Conservation (phyloP, 345 rosid species). For the Euphorbia lathyris region DNA sequence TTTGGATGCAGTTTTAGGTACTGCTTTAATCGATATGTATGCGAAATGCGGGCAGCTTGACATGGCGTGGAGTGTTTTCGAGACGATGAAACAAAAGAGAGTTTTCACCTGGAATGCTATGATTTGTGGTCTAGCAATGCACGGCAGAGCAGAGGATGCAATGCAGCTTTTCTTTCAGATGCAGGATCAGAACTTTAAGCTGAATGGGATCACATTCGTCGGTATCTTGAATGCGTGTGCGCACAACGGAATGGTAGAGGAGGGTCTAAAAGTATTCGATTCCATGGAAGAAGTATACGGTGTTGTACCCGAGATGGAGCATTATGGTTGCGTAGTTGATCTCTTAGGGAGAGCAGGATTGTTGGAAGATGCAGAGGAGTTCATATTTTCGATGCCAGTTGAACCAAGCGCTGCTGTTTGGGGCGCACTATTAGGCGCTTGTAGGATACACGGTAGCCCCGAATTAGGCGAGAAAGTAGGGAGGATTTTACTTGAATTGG, state of each 20-base stretch:
- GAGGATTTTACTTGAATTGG: constrained; percentile 34
- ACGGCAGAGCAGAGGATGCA: constrained; percentile 45
- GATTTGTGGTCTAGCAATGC: constrained; percentile 43
- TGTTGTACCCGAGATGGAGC: constrained; percentile 38
- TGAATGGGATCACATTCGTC: constrained; percentile 39
- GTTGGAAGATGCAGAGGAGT: constrained; percentile 37
- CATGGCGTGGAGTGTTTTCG: constrained; percentile 46
- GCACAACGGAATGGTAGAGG: constrained; percentile 35
- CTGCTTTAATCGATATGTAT: constrained; percentile 47
- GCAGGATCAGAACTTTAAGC: constrained; percentile 30
- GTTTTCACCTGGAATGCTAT: constrained; percentile 49
- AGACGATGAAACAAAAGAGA: constrained; percentile 30
- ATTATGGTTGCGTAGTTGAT: constrained; percentile 46
- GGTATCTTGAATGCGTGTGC: constrained; percentile 42
- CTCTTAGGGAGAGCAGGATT: constrained; percentile 40
- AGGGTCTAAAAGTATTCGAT: constrained; percentile 27
- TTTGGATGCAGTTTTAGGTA: constrained; percentile 37
- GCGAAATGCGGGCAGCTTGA: constrained; percentile 44
- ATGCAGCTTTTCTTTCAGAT: constrained; percentile 35
- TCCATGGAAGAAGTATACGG: constrained; percentile 31
- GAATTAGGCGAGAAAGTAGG: constrained; percentile 41
- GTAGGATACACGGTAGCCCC: constrained; percentile 36
- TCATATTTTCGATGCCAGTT: constrained; percentile 35
- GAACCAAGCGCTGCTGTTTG: constrained; percentile 42
- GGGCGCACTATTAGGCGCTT: constrained; percentile 47